Evolutionary conservation across 2,329 filamentous ascomycete species (phyloP), one percentile per base, ranked within the genome.

Genomic region (Rhexocercosporidium sp.): DNA sequence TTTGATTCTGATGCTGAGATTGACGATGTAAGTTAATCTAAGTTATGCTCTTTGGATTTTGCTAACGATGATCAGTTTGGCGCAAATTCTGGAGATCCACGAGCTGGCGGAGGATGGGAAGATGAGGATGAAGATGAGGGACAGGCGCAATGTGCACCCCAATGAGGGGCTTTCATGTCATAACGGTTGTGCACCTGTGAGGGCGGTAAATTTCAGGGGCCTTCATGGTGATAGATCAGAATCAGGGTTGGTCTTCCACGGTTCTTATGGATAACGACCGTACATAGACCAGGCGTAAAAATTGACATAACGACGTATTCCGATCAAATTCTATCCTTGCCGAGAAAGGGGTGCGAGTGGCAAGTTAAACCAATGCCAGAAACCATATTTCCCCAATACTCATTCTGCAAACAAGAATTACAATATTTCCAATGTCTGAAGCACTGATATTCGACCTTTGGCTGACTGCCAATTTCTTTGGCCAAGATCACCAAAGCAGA

Each of bases 1-100:
- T 97, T 92, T 74, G 92, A 97, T 69, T 87, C 88, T n/a, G 88
- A 94, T 71, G 93, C 89, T 3, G 90, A 94, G 74, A 87, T 97
- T 73, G 93, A 97, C 61, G 89, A 94, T 75, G 89, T 90, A 79
- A 80, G 85, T 81, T 64, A 4, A 49, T 44, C 57, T 41, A 25
- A 73, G 41, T 67, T 37, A 20, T 25, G 46, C 25, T 51, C 51
- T 64, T 59, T 44, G 11, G 22, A 56, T 44, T 20, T 67, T 70
- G 66, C 77, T 81, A 74, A 81, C 70, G 59, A 56, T 7, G 5
- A 59, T 20, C 69, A 90, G 82, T 94, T 94, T 83, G 92, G 92
- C 59, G 90, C 88, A 61, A 87, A 86, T 71, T 89, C 89, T 2
- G 89, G 86, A 64, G 91, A 93, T 75, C 87, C 90, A 20, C 82